These are phyloP conservation scores for Polygonum aviculare DNA, from an alignment of 148 eudicot species.

Conservation along the genomic window DNA sequence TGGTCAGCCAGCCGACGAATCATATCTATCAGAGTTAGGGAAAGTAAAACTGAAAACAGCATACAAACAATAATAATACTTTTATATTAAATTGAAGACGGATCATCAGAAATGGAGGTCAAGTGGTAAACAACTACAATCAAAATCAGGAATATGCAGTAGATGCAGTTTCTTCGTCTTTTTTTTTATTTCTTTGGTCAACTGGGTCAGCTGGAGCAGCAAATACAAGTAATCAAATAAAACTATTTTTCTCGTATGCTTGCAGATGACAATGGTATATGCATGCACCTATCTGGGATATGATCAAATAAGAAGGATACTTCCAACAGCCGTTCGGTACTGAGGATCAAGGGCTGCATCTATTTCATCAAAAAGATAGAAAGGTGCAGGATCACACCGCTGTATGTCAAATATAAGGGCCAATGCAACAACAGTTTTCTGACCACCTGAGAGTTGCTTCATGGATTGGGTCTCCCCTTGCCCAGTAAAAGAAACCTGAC, in stretches of 20 bases:
- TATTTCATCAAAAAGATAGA: slow-evolving; percentile 98
- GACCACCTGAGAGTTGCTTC: slow-evolving; percentile 99
- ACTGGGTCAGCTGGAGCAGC: background rate
- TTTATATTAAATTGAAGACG: background rate
- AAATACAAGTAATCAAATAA: background rate
- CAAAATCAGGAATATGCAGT: background rate
- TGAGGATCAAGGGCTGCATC: slow-evolving; percentile 99
- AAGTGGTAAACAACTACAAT: background rate
- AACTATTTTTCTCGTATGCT: background rate
- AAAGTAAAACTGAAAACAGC: background rate
- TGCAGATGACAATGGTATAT: background rate
- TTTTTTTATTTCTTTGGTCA: background rate
- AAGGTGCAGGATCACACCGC: slow-evolving; percentile 98
- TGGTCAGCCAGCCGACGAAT: slow-evolving; percentile 87
- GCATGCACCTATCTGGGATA: background rate
- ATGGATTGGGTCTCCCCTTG: slow-evolving; percentile 99
- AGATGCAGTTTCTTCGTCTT: background rate
- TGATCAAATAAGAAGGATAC: slow-evolving; percentile 52
- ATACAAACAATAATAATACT: background rate
- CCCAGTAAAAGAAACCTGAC: slow-evolving; percentile 94
- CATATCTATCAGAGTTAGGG: slow-evolving; percentile 50
- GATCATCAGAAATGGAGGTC: background rate
- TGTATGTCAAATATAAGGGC: slow-evolving; percentile 91
- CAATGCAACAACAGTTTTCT: slow-evolving; percentile 96
- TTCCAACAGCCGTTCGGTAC: slow-evolving; percentile 98